Percentiles rank a stretch among this genome's conserved stretches.
Evolutionary conservation across 306 rosid genomes (phyloP).

Genomic region (Vachellia collinsii): DNA sequence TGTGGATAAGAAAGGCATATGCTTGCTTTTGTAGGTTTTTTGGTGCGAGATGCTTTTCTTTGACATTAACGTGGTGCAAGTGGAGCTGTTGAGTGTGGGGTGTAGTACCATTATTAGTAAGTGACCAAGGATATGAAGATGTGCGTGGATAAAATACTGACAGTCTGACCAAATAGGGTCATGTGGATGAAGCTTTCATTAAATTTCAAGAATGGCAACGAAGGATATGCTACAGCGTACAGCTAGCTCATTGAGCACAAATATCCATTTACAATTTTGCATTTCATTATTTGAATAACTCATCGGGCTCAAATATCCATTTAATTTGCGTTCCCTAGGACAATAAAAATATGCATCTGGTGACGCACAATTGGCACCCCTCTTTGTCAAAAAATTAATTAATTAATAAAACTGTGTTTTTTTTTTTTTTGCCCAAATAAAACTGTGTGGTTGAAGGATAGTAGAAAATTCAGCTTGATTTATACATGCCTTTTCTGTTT

Average conservation of each 20-base stretch:
- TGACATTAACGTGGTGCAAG: neutral
- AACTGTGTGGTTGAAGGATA: too few species aligned
- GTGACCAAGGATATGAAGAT: neutral
- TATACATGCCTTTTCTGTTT: too few species aligned
- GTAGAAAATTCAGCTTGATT: too few species aligned
- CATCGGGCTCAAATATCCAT: too few species aligned
- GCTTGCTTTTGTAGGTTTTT: neutral
- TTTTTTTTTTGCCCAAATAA: too few species aligned
- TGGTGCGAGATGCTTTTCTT: neutral
- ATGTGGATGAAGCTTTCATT: neutral
- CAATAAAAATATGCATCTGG: too few species aligned
- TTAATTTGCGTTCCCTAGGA: too few species aligned
- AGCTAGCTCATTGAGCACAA: too few species aligned
- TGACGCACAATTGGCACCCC: too few species aligned
- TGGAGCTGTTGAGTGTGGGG: conserved; percentile 9
- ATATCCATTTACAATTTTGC: neutral
- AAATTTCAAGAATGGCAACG: neutral
- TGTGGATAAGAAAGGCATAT: neutral
- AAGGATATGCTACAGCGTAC: neutral
- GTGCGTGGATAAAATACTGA: neutral
- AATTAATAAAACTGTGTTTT: too few species aligned
- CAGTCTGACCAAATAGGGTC: neutral
- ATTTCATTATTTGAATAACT: too few species aligned
- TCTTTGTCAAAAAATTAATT: too few species aligned
- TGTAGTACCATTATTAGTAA: neutral